A percentile compares a stretch with the other conserved stretches of the same genome.
phyloP scores from a whole-genome alignment of 352 stramenopile genomes.

The Pythium coloratum region DNA sequence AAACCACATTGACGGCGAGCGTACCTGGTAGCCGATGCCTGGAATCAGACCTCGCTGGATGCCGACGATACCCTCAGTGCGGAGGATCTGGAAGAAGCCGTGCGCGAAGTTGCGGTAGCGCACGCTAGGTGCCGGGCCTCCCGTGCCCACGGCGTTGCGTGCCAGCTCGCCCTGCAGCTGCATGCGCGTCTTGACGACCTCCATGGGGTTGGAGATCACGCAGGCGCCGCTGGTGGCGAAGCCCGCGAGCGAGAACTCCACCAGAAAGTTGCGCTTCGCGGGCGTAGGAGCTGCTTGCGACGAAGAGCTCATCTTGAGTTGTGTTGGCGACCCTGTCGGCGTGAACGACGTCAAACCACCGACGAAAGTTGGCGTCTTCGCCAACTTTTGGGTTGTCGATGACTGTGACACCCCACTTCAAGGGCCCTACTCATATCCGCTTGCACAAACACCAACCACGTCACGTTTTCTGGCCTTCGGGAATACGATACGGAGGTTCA shows the following conservation, averaged over 20 bases:
- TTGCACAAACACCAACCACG: conserved; percentile 9
- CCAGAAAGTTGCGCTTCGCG: conserved; percentile 47
- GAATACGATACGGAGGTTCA: neutral
- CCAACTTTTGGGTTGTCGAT: neutral
- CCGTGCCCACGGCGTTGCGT: conserved; percentile 37
- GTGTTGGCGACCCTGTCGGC: neutral
- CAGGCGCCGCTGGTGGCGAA: conserved; percentile 64
- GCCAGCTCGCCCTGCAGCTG: conserved; percentile 85
- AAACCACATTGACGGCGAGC: neutral
- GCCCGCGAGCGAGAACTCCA: conserved; percentile 75
- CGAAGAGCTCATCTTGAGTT: neutral
- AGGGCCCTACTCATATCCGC: neutral
- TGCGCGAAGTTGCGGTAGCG: conserved; percentile 87
- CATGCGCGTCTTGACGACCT: conserved; percentile 90
- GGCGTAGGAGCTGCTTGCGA: neutral
- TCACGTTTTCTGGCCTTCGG: neutral
- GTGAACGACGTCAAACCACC: conserved; percentile 7
- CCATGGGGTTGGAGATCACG: conserved; percentile 87
- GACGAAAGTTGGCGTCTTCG: conserved; percentile 1
- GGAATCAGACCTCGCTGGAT: conserved; percentile 80
- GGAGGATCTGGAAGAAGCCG: conserved; percentile 80
- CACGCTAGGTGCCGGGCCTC: conserved; percentile 35
- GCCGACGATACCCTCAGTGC: conserved; percentile 69
- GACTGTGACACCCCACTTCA: conserved; percentile 1
- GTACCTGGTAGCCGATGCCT: conserved; percentile 79